Percentiles rank a stretch among this genome's conserved stretches.
Conservation (phyloP, 306 rosid species). For the Cicer bijugum region DNA sequence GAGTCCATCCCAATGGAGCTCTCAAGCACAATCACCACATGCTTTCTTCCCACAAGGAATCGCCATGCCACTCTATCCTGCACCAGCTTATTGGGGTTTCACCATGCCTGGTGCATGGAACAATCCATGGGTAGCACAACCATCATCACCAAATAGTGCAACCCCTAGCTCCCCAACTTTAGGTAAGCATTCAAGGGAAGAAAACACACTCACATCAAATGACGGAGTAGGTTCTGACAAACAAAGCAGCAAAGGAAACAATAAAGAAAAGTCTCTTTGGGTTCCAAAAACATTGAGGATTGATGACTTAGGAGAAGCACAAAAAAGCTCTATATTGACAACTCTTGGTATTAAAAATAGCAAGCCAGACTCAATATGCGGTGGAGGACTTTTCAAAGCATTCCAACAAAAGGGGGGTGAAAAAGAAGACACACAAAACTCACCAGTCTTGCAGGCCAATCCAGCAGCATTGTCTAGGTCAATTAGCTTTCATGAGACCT, state of each 20-base stretch:
- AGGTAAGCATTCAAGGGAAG: slow-evolving; percentile 85
- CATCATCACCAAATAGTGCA: slow-evolving; percentile 47
- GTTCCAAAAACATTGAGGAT: slow-evolving; percentile 71
- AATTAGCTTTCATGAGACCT: slow-evolving; percentile 66
- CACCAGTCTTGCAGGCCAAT: slow-evolving; percentile 69
- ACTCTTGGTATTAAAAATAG: slow-evolving; percentile 66
- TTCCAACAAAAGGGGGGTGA: slow-evolving; percentile 55
- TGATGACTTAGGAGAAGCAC: slow-evolving; percentile 73
- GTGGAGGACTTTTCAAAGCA: slow-evolving; percentile 59
- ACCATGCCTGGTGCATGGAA: slow-evolving; percentile 60
- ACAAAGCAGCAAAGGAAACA: slow-evolving; percentile 36
- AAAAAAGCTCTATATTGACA: slow-evolving; percentile 68
- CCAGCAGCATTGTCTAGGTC: slow-evolving; percentile 93
- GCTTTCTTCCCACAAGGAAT: slow-evolving; percentile 59
- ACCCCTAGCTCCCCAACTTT: slow-evolving; percentile 55
- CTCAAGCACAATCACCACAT: slow-evolving; percentile 56
- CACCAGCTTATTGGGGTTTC: slow-evolving; percentile 71
- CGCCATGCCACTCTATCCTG: slow-evolving; percentile 67
- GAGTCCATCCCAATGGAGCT: slow-evolving; percentile 66
- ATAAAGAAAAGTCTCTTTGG: slow-evolving; percentile 55
- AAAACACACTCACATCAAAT: slow-evolving; percentile 41
- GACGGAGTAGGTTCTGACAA: slow-evolving; percentile 43
- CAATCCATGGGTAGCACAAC: slow-evolving; percentile 53
- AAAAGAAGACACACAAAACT: slow-evolving; percentile 46
- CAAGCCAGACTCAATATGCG: slow-evolving; percentile 50